Evolutionary conservation across 805 yeast species (phyloP), one percentile per base, ranked within the genome.

Genomic region (Wickerhamiella dianesei): DNA sequence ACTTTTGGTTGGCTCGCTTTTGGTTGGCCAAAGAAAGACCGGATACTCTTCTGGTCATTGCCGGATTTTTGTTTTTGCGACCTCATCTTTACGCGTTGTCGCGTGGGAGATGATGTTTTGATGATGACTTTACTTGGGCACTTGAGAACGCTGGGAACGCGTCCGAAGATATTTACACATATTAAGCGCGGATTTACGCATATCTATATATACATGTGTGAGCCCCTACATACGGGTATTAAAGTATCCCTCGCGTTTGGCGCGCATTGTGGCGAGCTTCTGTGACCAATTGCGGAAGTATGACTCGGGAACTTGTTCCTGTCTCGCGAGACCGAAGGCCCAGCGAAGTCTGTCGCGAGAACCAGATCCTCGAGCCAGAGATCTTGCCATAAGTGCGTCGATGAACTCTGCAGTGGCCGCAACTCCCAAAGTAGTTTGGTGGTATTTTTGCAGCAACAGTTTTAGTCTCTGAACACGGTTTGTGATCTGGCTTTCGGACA

Each of bases 311-410:
- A 61, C 61, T 1, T 48, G 42, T 13, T 59, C 62, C 1, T 37
- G 41, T 17, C 47, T 44, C 4, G 63, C 62, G 4, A 61, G 35
- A 8, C 46, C 51, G 9, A 62, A 46, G 1, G 63, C 65, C 63
- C 62, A 60, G 21, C 49, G 44, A 36, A 62, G 54, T 4, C 65
- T 50, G 13, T 32, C 29, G 1, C 56, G 51, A 35, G 59, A 52
- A 8, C 64, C 64, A 20, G 56, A 44, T 9, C 56, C 53, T 2
- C 43, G 46, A 2, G 16, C 22, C 16, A 43, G 35, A 1, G 63
- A 55, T 20, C 60, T 48, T 1, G 20, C 20, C n/a, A 62, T 40
- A 12, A 59, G 37, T 6, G 56, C 53, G 20, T 58, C 52, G 3
- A 61, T 64, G 5, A 62, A 32, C 2, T 48, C 57, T 0, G 39